phyloP scores from a whole-genome alignment of 2,329 filamentous ascomycete species.

The Penicillium sp. region DNA sequence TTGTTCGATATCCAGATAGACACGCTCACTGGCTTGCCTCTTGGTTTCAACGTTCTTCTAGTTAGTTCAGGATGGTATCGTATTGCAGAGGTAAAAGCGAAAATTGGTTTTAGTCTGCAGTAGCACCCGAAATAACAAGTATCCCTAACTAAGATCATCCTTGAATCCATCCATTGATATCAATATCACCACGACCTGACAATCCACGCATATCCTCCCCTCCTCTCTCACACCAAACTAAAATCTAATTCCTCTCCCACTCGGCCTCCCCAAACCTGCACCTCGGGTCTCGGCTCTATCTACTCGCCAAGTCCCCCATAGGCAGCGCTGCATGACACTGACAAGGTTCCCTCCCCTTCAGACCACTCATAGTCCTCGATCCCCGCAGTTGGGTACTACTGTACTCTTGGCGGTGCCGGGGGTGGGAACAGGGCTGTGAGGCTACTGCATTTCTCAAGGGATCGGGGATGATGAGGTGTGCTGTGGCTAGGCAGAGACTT shows the following conservation, averaged over 20 bases:
- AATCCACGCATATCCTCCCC: not conserved
- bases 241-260: not conserved
- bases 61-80: not conserved
- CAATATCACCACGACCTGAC: not conserved
- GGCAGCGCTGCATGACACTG: not conserved
- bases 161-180: not conserved
- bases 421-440: not conserved
- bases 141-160: not conserved
- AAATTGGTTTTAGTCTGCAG: not conserved
- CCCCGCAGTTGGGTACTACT: constrained; percentile 1
- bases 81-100: not conserved
- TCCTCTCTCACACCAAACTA: not conserved
- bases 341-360: not conserved
- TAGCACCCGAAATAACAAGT: not conserved
- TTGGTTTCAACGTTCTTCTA: not conserved
- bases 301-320: not conserved
- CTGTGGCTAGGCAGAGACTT: constrained; percentile 8
- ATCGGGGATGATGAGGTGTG: not conserved
- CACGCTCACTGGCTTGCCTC: not conserved
- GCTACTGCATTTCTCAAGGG: not conserved
- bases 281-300: not conserved
- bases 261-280: not conserved
- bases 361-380: constrained; percentile 4
- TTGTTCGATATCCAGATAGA: not conserved
- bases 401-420: not conserved